A percentile compares a stretch with the other conserved stretches of the same genome.
Conservation (phyloP, 805 yeast species). For the Candida sithepensis region DNA sequence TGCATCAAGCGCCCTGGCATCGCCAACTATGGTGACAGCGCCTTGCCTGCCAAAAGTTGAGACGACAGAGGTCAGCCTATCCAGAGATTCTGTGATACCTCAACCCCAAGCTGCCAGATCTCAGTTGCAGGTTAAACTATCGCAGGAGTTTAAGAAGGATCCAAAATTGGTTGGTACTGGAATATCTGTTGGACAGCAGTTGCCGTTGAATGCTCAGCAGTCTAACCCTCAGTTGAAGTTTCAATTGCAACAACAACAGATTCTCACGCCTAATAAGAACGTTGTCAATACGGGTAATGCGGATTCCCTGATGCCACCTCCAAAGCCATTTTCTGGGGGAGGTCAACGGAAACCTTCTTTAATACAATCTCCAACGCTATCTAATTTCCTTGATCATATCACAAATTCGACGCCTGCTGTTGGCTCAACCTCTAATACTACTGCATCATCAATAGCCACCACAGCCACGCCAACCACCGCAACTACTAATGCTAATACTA, state of each 20-base stretch:
- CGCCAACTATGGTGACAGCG: neutral
- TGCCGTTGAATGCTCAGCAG: neutral
- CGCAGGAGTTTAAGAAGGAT: constrained; percentile 6
- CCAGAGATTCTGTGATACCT: neutral
- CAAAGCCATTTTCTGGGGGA: constrained; percentile 18
- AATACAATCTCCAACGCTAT: constrained; percentile 18
- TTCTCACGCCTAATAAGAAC: constrained; percentile 21
- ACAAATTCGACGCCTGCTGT: constrained; percentile 7
- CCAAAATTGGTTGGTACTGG: constrained; percentile 14
- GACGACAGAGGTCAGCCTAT: neutral
- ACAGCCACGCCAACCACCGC: neutral
- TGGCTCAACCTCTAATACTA: constrained; percentile 6
- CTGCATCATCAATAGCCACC: constrained; percentile 5
- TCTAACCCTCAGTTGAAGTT: neutral
- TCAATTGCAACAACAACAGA: constrained; percentile 7
- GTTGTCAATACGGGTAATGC: constrained; percentile 17
- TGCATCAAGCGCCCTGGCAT: neutral
- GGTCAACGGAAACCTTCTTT: constrained; percentile 7
- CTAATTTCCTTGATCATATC: constrained; percentile 19
- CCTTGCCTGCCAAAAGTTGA: neutral
- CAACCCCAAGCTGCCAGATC: constrained; percentile 1
- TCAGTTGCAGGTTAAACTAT: constrained; percentile 1
- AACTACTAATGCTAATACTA: neutral
- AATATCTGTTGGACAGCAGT: constrained; percentile 1
- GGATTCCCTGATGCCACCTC: constrained; percentile 17